A percentile compares a stretch with the other conserved stretches of the same genome.
Evolutionary conservation across 2,329 filamentous ascomycete genomes (phyloP).

Genomic region (Aspergillus fijiensis): DNA sequence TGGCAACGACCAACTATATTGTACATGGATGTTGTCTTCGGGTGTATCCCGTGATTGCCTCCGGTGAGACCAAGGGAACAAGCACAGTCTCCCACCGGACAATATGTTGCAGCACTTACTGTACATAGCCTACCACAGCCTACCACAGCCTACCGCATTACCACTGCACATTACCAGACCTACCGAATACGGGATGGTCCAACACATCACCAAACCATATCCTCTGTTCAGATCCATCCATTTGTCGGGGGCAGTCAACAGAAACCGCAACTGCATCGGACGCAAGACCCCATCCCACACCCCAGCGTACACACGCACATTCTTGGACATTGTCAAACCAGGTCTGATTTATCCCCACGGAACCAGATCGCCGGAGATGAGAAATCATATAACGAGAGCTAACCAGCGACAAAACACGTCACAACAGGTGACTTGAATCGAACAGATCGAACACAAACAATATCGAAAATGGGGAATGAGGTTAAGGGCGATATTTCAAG

Average conservation of each 20-base stretch:
- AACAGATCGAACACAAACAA: conserved; percentile 1
- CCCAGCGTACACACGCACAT: background rate
- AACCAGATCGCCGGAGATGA: conserved; percentile 10
- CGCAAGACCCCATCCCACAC: background rate
- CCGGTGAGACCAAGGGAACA: no score
- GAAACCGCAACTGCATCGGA: background rate
- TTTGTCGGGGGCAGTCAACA: background rate
- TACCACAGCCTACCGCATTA: no score
- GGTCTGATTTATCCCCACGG: conserved; percentile 13
- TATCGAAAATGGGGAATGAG: conserved; percentile 3
- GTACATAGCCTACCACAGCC: background rate
- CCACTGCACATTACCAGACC: background rate
- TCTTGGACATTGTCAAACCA: background rate
- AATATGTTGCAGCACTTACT: background rate
- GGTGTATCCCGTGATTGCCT: no score
- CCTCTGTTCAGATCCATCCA: background rate
- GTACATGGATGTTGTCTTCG: no score
- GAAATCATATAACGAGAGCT: conserved; percentile 8
- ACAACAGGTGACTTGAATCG: conserved; percentile 1
- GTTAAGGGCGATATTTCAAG: background rate
- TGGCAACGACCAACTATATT: no score
- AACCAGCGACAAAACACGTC: conserved; percentile 9
- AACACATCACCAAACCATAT: background rate
- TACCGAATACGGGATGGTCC: background rate
- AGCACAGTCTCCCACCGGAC: no score